Conservation (phyloP, 2,329 filamentous ascomycete genomes). For the Aspergillus phoenicis region DNA sequence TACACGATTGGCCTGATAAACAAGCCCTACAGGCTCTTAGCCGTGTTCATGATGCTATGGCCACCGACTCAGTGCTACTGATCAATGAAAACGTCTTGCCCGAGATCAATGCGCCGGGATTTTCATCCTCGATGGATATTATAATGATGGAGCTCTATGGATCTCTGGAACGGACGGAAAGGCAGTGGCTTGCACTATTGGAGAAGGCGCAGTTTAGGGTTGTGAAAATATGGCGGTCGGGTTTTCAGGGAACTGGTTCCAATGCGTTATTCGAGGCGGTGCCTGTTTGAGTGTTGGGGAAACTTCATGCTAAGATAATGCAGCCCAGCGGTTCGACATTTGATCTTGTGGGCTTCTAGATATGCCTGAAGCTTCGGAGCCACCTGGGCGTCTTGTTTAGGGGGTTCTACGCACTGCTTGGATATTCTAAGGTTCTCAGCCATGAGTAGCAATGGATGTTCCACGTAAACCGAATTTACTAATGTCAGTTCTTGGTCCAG, state of each 20-base stretch:
- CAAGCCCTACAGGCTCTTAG: constrained; percentile 21
- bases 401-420: no score
- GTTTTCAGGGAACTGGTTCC: not conserved
- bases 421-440: no score
- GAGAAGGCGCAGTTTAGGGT: constrained; percentile 20
- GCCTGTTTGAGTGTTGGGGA: not conserved
- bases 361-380: no score
- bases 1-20: constrained; percentile 33
- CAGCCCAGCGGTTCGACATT: no score
- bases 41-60: constrained; percentile 26
- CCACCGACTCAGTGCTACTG: constrained; percentile 28
- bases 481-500: no score
- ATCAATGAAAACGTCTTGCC: constrained; percentile 33
- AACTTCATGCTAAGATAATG: not conserved
- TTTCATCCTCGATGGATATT: constrained; percentile 19
- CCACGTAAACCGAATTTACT: no score
- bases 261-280: constrained; percentile 11
- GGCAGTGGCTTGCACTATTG: constrained; percentile 27
- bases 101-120: constrained; percentile 11
- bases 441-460: no score
- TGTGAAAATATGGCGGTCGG: constrained; percentile 6
- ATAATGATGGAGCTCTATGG: constrained; percentile 26
- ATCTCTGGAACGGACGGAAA: constrained; percentile 24
- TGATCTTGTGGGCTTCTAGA: no score
- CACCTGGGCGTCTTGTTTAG: no score